Evolutionary conservation across 1,284 basidiomycete species (phyloP).

Genomic region (Puccinia polysora): DNA sequence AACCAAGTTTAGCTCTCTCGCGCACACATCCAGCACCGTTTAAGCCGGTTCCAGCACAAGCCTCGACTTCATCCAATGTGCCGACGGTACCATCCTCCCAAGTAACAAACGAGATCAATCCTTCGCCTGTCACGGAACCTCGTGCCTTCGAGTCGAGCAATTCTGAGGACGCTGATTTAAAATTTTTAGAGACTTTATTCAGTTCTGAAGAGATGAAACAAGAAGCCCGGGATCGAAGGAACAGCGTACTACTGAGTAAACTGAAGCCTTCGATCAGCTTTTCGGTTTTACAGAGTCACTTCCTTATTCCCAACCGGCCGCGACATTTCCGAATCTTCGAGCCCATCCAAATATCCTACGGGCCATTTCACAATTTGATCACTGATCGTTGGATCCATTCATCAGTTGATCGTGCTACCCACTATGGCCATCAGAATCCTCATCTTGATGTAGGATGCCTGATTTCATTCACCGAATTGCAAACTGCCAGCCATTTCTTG

Average conservation of each 20-base stretch:
- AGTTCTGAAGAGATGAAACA: not conserved
- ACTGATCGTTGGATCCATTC: no score
- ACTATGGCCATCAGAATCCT: not conserved
- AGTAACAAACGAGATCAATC: no score
- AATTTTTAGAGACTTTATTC: not conserved
- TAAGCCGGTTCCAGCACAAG: no score
- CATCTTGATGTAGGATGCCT: constrained; percentile 21
- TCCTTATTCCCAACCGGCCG: constrained; percentile 17
- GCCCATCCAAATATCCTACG: constrained; percentile 22
- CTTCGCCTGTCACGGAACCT: no score
- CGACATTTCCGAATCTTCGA: constrained; percentile 33
- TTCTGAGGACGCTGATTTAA: not conserved
- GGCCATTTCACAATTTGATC: constrained; percentile 8
- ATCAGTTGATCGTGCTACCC: not conserved
- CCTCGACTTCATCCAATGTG: no score
- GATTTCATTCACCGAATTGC: constrained; percentile 17
- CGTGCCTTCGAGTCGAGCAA: no score
- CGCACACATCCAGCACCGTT: no score
- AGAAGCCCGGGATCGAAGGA: not conserved
- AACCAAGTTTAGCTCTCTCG: no score
- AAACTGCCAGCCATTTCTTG: constrained; percentile 21
- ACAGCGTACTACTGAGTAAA: constrained; percentile 17
- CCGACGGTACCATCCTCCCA: no score
- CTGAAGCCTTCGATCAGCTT: constrained; percentile 23
- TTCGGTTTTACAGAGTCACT: constrained; percentile 18